Evolutionary conservation across 805 yeast species (phyloP), one percentile per base, ranked within the genome.

Genomic region (Starmera dryadoides): DNA sequence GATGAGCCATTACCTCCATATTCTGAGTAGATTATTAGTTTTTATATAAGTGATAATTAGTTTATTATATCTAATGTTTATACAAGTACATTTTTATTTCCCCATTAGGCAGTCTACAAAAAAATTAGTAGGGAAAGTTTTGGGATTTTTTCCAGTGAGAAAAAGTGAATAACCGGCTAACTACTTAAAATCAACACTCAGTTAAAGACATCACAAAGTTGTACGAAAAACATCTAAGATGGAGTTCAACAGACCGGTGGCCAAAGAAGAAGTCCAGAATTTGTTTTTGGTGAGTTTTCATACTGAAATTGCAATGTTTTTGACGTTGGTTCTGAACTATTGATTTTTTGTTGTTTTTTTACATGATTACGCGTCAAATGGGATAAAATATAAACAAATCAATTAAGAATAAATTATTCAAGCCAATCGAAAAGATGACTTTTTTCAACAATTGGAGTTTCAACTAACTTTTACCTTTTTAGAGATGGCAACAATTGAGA

Each of bases 401-500:
- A n/a, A n/a, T n/a, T n/a, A n/a, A n/a, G n/a, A n/a, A n/a, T n/a
- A n/a, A n/a, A n/a, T n/a, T n/a, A n/a, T n/a, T n/a, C n/a, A n/a
- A n/a, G n/a, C n/a, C n/a, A n/a, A n/a, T n/a, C n/a, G n/a, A n/a
- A n/a, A n/a, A n/a, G n/a, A n/a, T n/a, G n/a, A n/a, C n/a, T n/a
- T n/a, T n/a, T n/a, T n/a, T n/a, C n/a, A n/a, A n/a, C n/a, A n/a
- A n/a, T n/a, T n/a, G n/a, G n/a, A 9, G 15, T 12, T 10, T 28
- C 12, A 6, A 15, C 18, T 18, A 16, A 30, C 18, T 11, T 16
- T 11, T 8, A 7, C 18, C 19, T 16, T 25, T 30, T 16, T 36
- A 68, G 72, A 72, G 85, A 39, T 77, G 81, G 81, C 75, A 75
- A 44, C 71, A 69, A 46, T 63, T 79, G 42, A 64, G 66, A 38